Conservation (phyloP, 306 rosid genomes). For the Rosa chinensis region DNA sequence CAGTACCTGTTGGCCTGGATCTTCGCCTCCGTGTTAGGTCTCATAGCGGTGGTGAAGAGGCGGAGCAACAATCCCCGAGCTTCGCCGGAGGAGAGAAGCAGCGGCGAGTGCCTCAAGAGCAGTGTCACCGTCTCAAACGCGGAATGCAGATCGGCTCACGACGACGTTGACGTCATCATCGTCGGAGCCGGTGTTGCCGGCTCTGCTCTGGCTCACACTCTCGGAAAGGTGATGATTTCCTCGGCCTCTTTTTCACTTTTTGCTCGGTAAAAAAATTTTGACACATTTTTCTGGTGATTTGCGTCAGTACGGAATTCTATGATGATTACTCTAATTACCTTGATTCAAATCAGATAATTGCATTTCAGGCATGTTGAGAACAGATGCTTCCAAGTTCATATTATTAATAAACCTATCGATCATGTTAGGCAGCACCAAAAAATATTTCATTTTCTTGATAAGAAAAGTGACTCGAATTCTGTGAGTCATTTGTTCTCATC, state of each 20-base stretch:
- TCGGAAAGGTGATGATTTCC: conserved; percentile 58
- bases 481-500: not conserved
- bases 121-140: conserved; percentile 28
- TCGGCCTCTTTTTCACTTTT: not conserved
- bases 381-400: not conserved
- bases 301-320: not conserved
- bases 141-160: conserved; percentile 57
- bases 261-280: not conserved
- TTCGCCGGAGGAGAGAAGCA: conserved; percentile 20
- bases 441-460: too few relatives aligned
- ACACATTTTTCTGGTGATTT: not conserved
- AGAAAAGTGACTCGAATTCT: not conserved
- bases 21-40: conserved; percentile 33
- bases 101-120: conserved; percentile 33
- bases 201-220: conserved; percentile 90
- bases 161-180: conserved; percentile 62
- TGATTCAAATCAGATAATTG: not conserved
- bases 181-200: conserved; percentile 99
- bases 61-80: conserved; percentile 10
- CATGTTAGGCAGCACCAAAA: not conserved
- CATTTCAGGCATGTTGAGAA: not conserved
- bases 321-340: not conserved
- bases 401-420: not conserved
- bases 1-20: conserved; percentile 51
- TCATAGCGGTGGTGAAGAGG: conserved; percentile 27